Evolutionary conservation across 768 basidiomycete species (phyloP).

Genomic region (Ramaria sp.): DNA sequence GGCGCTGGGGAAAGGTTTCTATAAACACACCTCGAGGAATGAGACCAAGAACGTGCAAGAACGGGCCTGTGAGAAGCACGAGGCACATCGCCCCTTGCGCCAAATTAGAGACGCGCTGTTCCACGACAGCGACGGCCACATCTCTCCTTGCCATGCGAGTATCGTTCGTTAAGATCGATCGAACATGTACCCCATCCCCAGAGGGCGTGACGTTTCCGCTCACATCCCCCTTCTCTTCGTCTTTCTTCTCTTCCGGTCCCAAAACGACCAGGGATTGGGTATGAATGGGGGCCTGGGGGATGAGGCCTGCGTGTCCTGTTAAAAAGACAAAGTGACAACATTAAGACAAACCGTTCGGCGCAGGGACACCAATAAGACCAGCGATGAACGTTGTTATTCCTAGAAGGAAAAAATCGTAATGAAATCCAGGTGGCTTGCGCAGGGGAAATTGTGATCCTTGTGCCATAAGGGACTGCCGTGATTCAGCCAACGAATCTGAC

Average conservation of each 20-base stretch:
- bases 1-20: not conserved
- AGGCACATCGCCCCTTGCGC: constrained; percentile 74
- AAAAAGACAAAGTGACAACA: constrained; percentile 6
- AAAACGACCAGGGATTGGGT: constrained; percentile 72
- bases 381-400: constrained; percentile 86
- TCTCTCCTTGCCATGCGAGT: constrained; percentile 20
- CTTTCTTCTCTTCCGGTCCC: constrained; percentile 33
- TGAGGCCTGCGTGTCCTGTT: constrained; percentile 35
- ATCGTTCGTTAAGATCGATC: not conserved
- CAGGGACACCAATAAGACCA: constrained; percentile 76
- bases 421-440: constrained; percentile 81
- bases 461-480: constrained; percentile 71
- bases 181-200: not conserved
- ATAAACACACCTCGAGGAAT: constrained; percentile 54
- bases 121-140: constrained; percentile 67
- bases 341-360: constrained; percentile 53
- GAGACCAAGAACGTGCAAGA: constrained; percentile 66
- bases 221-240: constrained; percentile 13
- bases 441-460: constrained; percentile 85
- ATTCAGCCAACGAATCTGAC: not conserved
- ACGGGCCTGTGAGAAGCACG: constrained; percentile 70
- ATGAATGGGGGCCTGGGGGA: constrained; percentile 89
- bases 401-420: constrained; percentile 84
- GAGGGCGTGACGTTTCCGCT: not conserved
- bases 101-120: constrained; percentile 89